A percentile compares a stretch with the other conserved stretches of the same genome.
phyloP scores from a whole-genome alignment of 148 eudicot species.

The Rhododendron ferrugineum region DNA sequence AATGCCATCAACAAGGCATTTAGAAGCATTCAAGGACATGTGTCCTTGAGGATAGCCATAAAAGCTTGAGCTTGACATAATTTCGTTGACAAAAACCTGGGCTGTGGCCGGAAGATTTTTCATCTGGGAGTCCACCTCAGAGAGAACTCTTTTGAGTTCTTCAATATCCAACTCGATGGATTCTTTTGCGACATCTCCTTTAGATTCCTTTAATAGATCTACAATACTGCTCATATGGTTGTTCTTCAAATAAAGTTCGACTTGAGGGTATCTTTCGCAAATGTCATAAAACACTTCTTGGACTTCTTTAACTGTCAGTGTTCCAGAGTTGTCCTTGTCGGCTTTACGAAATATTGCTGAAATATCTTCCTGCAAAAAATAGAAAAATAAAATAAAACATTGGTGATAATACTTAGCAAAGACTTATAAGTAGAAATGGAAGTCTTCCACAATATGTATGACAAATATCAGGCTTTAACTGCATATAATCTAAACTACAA shows the following conservation, averaged over 20 bases:
- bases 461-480: background rate
- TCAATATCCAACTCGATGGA: constrained; percentile 41
- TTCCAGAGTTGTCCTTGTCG: constrained; percentile 57
- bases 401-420: constrained; percentile 61
- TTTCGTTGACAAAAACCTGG: constrained; percentile 15
- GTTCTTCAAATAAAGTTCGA: constrained; percentile 42
- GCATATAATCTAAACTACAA: background rate
- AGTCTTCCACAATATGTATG: background rate
- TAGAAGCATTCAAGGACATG: background rate
- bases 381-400: background rate
- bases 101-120: constrained; percentile 33
- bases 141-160: constrained; percentile 22
- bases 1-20: background rate
- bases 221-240: constrained; percentile 17
- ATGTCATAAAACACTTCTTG: constrained; percentile 76
- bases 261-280: constrained; percentile 87
- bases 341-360: constrained; percentile 26
- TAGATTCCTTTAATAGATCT: constrained; percentile 16
- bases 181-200: constrained; percentile 23
- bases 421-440: background rate
- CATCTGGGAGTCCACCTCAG: constrained; percentile 30
- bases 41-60: background rate
- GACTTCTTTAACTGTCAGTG: constrained; percentile 82
- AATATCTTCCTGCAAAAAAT: constrained; percentile 23
- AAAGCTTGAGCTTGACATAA: background rate